Percentiles rank a stretch among this genome's conserved stretches.
phyloP scores from a whole-genome alignment of 1,284 basidiomycete genomes.

The Mycena sp. region DNA sequence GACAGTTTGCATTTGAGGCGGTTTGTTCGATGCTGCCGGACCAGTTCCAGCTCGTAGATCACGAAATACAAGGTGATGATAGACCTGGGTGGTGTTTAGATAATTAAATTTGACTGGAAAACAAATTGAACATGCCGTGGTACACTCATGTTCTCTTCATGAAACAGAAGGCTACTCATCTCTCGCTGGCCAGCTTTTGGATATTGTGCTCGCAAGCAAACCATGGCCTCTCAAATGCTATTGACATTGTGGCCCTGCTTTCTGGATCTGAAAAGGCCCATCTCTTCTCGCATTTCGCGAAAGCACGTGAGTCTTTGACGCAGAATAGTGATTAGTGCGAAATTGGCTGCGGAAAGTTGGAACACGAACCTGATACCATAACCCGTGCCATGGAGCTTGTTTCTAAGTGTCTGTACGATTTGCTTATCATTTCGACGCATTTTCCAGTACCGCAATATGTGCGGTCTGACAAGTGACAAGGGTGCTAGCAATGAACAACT shows the following conservation, averaged over 20 bases:
- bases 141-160: neutral
- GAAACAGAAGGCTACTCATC: neutral
- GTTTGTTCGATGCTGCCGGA: neutral
- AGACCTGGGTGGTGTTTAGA: neutral
- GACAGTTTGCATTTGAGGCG: neutral
- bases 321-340: neutral
- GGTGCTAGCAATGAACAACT: too few species aligned
- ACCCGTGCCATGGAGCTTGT: neutral
- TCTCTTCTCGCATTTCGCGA: neutral
- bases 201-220: too few species aligned
- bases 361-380: neutral
- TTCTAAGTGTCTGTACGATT: neutral
- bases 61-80: neutral
- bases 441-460: conserved; percentile 1
- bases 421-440: neutral
- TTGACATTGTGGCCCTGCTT: neutral
- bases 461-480: too few species aligned
- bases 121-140: neutral
- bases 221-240: neutral
- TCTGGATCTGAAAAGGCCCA: neutral
- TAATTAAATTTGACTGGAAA: neutral
- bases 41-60: neutral
- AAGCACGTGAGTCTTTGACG: neutral
- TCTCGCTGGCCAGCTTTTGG: neutral
- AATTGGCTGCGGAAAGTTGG: neutral